Conservation (phyloP, 2,329 filamentous ascomycete species). For the Capronia epimyces region DNA sequence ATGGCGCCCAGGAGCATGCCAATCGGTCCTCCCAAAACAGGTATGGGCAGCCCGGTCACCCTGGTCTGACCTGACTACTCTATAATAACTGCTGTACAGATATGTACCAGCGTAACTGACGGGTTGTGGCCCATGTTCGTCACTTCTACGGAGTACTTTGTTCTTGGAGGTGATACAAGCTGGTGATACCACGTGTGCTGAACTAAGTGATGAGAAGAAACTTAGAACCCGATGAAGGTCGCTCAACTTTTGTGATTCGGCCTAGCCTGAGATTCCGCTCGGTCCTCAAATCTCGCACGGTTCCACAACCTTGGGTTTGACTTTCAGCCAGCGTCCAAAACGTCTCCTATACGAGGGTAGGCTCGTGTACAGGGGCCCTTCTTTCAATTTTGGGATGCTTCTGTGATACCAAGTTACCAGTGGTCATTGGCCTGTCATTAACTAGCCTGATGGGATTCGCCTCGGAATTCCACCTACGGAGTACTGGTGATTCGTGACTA, state of each 20-base stretch:
- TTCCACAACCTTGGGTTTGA: slow-evolving; percentile 9
- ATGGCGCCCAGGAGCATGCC: not conserved
- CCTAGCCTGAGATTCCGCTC: not conserved
- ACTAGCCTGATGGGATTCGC: too few species aligned
- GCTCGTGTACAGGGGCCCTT: too few species aligned
- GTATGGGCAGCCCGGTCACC: slow-evolving; percentile 1
- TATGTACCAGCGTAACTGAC: too few species aligned
- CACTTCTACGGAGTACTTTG: not conserved
- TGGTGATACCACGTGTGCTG: not conserved
- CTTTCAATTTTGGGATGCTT: too few species aligned
- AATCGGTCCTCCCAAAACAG: not conserved
- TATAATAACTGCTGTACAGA: too few species aligned
- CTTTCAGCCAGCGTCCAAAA: not conserved
- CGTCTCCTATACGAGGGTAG: not conserved
- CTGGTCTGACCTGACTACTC: not conserved
- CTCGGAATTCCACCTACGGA: too few species aligned
- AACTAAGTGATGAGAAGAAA: not conserved
- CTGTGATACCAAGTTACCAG: too few species aligned
- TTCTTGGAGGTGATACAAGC: not conserved
- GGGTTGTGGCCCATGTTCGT: too few species aligned
- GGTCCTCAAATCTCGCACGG: slow-evolving; percentile 13
- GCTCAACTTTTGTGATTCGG: slow-evolving; percentile 1
- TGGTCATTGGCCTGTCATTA: too few species aligned
- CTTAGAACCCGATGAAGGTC: not conserved
- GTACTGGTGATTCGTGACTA: too few species aligned